Evolutionary conservation across 257 asterid species (phyloP).

Genomic region (Ilex asprella): DNA sequence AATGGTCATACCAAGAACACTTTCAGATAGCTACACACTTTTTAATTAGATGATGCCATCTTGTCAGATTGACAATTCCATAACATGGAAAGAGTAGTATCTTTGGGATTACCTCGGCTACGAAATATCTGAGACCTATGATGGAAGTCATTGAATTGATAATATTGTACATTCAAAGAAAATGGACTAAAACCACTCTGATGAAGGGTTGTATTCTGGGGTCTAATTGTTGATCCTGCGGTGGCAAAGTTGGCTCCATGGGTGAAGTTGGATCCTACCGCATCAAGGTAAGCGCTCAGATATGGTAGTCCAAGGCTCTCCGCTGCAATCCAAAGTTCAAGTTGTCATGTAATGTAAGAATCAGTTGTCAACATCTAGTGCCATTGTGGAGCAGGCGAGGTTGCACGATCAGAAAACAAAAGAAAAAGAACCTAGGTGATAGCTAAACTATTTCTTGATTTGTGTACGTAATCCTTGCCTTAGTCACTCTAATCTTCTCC

Average conservation of each 20-base stretch:
- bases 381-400: no score
- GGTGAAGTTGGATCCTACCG: slow-evolving; percentile 76
- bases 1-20: not conserved
- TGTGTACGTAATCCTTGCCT: no score
- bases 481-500: no score
- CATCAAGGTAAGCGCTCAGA: slow-evolving; percentile 75
- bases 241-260: slow-evolving; percentile 94
- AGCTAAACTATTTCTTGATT: no score
- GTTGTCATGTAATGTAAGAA: no score
- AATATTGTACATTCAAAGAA: slow-evolving; percentile 55
- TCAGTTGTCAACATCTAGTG: no score
- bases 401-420: no score
- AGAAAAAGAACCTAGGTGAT: no score
- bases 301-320: slow-evolving; percentile 61
- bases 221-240: slow-evolving; percentile 85
- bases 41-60: no score
- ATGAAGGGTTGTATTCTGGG: slow-evolving; percentile 62
- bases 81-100: not conserved
- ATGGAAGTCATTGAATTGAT: slow-evolving; percentile 59
- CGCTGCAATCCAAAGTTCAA: slow-evolving; percentile 26
- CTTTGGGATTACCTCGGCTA: slow-evolving; percentile 28
- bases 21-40: no score
- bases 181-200: slow-evolving; percentile 87
- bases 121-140: slow-evolving; percentile 55
- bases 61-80: not conserved